Percentiles rank a stretch among this genome's conserved stretches.
phyloP scores from a whole-genome alignment of 78 protist species.

The Dictyostelium purpureum region DNA sequence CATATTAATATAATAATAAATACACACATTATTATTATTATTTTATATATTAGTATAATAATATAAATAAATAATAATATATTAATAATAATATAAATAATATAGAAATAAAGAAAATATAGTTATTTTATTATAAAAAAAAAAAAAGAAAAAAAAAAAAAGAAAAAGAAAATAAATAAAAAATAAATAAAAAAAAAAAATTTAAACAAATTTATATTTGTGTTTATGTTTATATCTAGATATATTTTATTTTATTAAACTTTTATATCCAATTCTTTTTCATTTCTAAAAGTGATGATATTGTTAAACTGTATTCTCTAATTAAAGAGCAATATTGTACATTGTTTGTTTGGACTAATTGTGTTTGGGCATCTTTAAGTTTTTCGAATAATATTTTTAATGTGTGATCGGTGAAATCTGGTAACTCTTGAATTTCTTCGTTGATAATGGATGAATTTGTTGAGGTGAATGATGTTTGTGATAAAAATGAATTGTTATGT shows the following conservation, averaged over 20 bases:
- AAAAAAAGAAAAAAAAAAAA: not conserved
- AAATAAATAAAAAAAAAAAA: not conserved
- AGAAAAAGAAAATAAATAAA: not conserved
- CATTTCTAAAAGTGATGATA: slow-evolving; percentile 33
- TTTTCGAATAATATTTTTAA: slow-evolving; percentile 9
- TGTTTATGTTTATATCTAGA: not conserved
- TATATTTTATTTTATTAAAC: not conserved
- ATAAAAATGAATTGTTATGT: not conserved
- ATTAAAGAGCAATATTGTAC: slow-evolving; percentile 18
- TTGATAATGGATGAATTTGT: not conserved
- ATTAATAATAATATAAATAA: too few relatives aligned
- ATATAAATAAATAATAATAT: too few relatives aligned
- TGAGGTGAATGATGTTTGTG: not conserved
- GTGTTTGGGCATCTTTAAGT: slow-evolving; percentile 10
- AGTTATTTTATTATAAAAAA: too few relatives aligned
- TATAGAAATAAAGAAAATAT: too few relatives aligned
- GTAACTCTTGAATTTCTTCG: slow-evolving; percentile 25
- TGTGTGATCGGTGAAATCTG: slow-evolving; percentile 28
- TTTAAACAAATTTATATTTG: not conserved
- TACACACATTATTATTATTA: not conserved
- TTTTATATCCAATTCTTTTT: slow-evolving; percentile 30
- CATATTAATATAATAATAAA: slow-evolving; percentile 18
- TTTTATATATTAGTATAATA: too few relatives aligned
- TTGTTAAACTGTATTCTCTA: slow-evolving; percentile 39
- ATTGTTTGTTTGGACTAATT: not conserved